Conservation (phyloP, 2,329 filamentous ascomycete species). For the Seiridium cupressi region DNA sequence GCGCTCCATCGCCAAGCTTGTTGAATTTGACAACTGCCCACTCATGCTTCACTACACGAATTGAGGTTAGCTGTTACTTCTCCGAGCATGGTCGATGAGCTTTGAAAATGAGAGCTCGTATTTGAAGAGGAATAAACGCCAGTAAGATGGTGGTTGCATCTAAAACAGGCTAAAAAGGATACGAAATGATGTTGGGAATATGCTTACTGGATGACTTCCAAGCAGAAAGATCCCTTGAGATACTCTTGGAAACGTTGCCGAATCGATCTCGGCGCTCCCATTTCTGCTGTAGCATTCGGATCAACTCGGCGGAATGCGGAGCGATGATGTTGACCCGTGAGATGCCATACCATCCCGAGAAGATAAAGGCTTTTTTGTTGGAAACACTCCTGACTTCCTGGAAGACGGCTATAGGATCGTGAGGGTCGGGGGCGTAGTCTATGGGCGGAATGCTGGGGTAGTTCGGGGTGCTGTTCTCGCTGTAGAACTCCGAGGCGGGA, state of each 20-base stretch:
- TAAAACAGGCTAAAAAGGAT: too few species aligned
- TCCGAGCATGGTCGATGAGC: too few species aligned
- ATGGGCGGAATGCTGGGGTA: slow-evolving; percentile 20
- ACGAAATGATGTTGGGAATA: too few species aligned
- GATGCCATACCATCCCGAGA: slow-evolving; percentile 24
- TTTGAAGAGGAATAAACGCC: too few species aligned
- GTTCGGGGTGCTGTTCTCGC: neutral
- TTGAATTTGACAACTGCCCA: slow-evolving; percentile 27
- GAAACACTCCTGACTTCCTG: slow-evolving; percentile 9
- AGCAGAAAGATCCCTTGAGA: slow-evolving; percentile 4
- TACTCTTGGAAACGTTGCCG: slow-evolving; percentile 11
- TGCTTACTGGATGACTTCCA: slow-evolving; percentile 10
- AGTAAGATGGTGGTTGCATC: too few species aligned
- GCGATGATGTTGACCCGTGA: slow-evolving; percentile 20
- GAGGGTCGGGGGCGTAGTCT: slow-evolving; percentile 17
- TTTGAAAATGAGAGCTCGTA: too few species aligned
- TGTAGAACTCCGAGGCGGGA: slow-evolving; percentile 11
- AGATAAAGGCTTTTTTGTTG: slow-evolving; percentile 12
- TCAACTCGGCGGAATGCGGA: slow-evolving; percentile 21
- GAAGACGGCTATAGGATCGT: slow-evolving; percentile 21
- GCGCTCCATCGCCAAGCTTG: slow-evolving; percentile 10
- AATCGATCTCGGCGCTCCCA: slow-evolving; percentile 20
- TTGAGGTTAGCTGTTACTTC: too few species aligned
- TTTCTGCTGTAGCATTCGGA: slow-evolving; percentile 23
- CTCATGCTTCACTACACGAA: slow-evolving; percentile 7